Conservation (phyloP, 306 rosid species). For the Vigna hirtella region DNA sequence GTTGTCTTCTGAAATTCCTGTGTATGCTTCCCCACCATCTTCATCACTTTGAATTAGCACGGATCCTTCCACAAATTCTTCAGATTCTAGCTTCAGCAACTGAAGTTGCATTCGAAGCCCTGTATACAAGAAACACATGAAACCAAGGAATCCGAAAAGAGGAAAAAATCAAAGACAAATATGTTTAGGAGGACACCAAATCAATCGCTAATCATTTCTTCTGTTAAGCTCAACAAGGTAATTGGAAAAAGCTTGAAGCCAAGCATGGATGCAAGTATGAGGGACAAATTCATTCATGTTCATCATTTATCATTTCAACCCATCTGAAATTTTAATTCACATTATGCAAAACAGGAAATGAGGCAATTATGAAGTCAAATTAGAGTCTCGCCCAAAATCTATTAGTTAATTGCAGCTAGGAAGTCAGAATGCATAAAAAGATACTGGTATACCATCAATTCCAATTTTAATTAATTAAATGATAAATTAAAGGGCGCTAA, state of each 20-base stretch:
- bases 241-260: not conserved
- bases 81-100: conserved; percentile 35
- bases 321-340: not conserved
- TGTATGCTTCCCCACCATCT: not conserved
- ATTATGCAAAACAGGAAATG: not conserved
- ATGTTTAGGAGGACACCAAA: not conserved
- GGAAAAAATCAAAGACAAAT: conserved; percentile 16
- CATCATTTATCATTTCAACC: not conserved
- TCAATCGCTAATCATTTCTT: not conserved
- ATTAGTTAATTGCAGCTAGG: conserved; percentile 1
- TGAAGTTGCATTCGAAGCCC: conserved; percentile 37
- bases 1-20: conserved; percentile 23
- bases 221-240: not conserved
- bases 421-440: not conserved
- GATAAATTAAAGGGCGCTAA: not conserved
- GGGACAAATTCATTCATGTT: not conserved
- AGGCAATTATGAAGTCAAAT: not conserved
- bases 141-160: conserved; percentile 7
- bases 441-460: not conserved
- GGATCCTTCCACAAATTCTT: conserved; percentile 10
- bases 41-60: not conserved
- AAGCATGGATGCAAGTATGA: conserved; percentile 13
- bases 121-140: conserved; percentile 3
- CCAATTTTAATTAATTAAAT: not conserved
- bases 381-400: not conserved